Base-by-base conservation (phyloP, 371 early-diverging fungal genomes). In the Mucor plumbeus region DNA sequence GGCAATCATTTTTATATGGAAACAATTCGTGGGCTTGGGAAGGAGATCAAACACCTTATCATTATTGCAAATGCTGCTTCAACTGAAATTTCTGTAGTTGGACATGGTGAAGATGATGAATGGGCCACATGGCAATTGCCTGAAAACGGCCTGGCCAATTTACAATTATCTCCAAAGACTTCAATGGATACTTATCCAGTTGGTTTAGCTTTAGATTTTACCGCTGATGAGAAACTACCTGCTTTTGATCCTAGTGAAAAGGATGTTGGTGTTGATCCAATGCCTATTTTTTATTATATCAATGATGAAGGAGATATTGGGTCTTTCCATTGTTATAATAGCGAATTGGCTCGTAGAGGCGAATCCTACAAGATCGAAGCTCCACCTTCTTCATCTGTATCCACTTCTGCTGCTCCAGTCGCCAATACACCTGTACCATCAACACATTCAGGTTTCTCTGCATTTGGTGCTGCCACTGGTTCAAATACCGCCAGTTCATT, bases 101-200 rank as follows among this genome's bases (percentile, higher is more conserved):
- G 79, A 17, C 73, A 81, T 43, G 67, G 65, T 55, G 74, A 71
- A 5, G 61, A 75, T 26, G 76, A 71, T 3, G 71, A 74, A 5
- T 84, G 84, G 84, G 66, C 75, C 14, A 73, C 79, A n/a, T 84
- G 82, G 79, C 39, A 62, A 5, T 58, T 81, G 11, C 75, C 72
- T 6, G 84, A 84, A 41, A 73, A 66, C 11, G 71, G 69, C 4
- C 9, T 63, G 11, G 73, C 68, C 11, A 69, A 48, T 19, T 63
- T 84, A 15, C 84, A 81, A 2, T 67, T 84, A 4, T 77, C 80
- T 1, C 71, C 77, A 58, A 73, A 73, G 36, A 65, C 70, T 5
- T 67, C 63, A 15, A 59, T 64, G 59, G 84, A 84, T 35, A 84
- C 84, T 0, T 75, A 71, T 44, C 82, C 84, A 40, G 57, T 81